phyloP scores from a whole-genome alignment of 768 basidiomycete species.

The Phylloporus sp. region DNA sequence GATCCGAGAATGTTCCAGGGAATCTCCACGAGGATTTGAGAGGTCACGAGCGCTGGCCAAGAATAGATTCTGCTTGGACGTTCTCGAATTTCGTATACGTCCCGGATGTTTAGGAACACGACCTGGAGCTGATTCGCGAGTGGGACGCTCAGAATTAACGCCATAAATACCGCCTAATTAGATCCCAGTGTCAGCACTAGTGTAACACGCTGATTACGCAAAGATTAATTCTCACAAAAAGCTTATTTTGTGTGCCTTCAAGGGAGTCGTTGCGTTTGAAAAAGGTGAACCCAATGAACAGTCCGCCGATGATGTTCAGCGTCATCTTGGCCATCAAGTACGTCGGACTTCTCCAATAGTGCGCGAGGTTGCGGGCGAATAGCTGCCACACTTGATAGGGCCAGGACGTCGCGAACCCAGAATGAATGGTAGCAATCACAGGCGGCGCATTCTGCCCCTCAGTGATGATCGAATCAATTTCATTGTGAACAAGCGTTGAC shows the following conservation, averaged over 20 bases:
- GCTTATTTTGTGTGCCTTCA: constrained; percentile 61
- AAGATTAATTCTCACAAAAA: constrained; percentile 46
- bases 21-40: constrained; percentile 53
- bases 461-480: constrained; percentile 45
- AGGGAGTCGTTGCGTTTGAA: constrained; percentile 50
- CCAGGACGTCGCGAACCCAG: constrained; percentile 55
- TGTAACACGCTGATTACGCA: constrained; percentile 3
- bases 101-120: constrained; percentile 55
- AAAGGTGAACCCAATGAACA: constrained; percentile 63
- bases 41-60: constrained; percentile 56
- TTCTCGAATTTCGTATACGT: constrained; percentile 63
- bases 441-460: constrained; percentile 43
- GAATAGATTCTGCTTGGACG: constrained; percentile 61
- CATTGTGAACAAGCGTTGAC: constrained; percentile 28
- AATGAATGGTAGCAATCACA: constrained; percentile 34
- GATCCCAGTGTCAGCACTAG: not conserved
- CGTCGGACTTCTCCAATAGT: constrained; percentile 55
- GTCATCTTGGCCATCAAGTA: constrained; percentile 59
- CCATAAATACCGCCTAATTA: constrained; percentile 52
- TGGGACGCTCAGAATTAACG: constrained; percentile 46
- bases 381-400: constrained; percentile 43
- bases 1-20: constrained; percentile 62
- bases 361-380: constrained; percentile 40
- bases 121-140: constrained; percentile 63
- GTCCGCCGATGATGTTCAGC: constrained; percentile 50